Evolutionary conservation across 2,329 filamentous ascomycete species (phyloP).

Genomic region (Cercospora nicotianae): DNA sequence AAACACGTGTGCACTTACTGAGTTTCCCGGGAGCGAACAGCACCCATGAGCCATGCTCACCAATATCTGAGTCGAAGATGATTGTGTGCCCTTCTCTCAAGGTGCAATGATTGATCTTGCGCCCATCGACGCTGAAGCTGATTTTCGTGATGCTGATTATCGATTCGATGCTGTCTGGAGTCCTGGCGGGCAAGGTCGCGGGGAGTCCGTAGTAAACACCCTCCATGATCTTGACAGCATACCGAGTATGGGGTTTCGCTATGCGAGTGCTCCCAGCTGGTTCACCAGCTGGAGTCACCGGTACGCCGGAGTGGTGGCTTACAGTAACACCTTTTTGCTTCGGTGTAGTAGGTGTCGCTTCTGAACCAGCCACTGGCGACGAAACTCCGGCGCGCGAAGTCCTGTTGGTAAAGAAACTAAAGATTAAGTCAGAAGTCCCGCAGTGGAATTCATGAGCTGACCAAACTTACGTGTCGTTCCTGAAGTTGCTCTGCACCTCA

Average conservation of each 20-base stretch:
- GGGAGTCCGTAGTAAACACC: background rate
- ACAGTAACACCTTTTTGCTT: background rate
- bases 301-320: background rate
- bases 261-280: background rate
- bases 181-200: background rate
- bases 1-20: background rate
- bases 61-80: background rate
- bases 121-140: background rate
- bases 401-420: background rate
- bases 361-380: background rate
- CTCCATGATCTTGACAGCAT: background rate
- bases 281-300: background rate
- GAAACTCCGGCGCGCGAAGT: background rate
- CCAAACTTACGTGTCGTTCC: background rate
- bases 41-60: background rate
- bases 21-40: background rate
- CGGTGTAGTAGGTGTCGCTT: background rate
- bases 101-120: background rate
- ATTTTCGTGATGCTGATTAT: background rate
- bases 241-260: background rate
- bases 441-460: background rate
- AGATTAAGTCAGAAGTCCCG: background rate
- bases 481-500: background rate
- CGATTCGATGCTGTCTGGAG: background rate
- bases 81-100: background rate